Base-by-base conservation (phyloP, 352 stramenopile species). In the Phytophthora nicotianae region DNA sequence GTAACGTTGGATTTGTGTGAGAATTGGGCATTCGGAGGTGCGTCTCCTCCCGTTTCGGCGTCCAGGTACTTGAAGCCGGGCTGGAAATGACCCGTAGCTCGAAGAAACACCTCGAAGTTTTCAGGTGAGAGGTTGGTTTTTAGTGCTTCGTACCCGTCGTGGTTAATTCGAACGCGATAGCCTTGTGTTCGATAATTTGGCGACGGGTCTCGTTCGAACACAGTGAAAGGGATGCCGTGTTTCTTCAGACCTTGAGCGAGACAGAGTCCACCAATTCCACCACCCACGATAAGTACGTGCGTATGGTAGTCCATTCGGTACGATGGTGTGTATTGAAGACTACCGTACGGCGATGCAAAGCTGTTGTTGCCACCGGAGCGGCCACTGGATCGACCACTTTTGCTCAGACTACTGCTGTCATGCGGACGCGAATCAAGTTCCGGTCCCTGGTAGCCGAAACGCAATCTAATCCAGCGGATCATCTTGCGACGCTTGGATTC, bases 161-260 rank as follows among this genome's bases (percentile, higher is more conserved):
- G 77, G 64, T 89, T 86, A 63, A 90, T 88, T 21, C 76, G 78
- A 24, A 88, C 62, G 1, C 81, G 72, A 52, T 88, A 90, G 13
- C 81, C 81, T 20, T 90, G 81, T 5, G 76, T 74, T 3, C 81
- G 76, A 45, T 81, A 88, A 58, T 87, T 90, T 10, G 78, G 72
- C 14, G 81, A 76, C 26, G 78, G 78, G 20, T 90, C 81, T 14
- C 81, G 68, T 32, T 90, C 81, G 42, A 88, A 90, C 24, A 90
- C 65, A 0, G 81, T 90, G 66, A 90, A 88, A 0, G 76, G 78
- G 48, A 90, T 86, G 42, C 76, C 78, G 21, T 73, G 21, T 38
- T 86, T 86, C 42, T 77, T 77, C 41, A 90, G 72, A 0, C 78
- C 81, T 53, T 90, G 78, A 0, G 81, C 81, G 21, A 90, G 68